Evolutionary conservation across 495 filamentous ascomycete genomes (phyloP), one percentile per base, ranked within the genome.

Genomic region (Xylaria sp.): DNA sequence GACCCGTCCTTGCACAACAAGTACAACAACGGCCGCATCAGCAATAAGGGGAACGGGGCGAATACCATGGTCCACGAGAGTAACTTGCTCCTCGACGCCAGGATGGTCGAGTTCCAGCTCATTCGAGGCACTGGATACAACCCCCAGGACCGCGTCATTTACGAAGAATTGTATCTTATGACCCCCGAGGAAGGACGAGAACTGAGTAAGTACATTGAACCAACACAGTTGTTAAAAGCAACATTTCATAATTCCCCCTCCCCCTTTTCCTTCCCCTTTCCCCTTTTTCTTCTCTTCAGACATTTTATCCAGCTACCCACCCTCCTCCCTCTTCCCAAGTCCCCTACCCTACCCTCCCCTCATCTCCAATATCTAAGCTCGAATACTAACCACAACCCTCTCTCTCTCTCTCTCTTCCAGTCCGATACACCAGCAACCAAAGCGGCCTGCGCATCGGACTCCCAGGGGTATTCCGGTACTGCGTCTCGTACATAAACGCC

Each of bases 41-140:
- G 8, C 0, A 8, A 0, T 0, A 71, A 71, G 26, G 68, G 68
- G 24, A 31, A 44, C 5, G 15, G 0, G 0, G 68, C 68, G 5
- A 71, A 71, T 17, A 15, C 9, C 5, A 55, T 65, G 0, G 57
- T 71, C 0, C 69, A 66, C 69, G 29, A 66, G 50, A 26, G 26
- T 5, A 71, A 67, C 6, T 4, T 71, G 15, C 9, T 37, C 5
- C 33, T 44, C 0, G 69, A 71, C 41, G 33, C 59, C 1, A 37
- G 11, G 9, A 17, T 71, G 17, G 40, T 58, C 24, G 61, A 66
- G 41, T 48, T 67, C 24, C 35, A 8, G 26, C 29, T 21, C 4
- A 5, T 41, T 15, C 19, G 21, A 7, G 17, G 19, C 37, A 58
- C n/a, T 2, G 69, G 69, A 0, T 66, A 26, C n/a, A 26, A 4